Base-by-base conservation (phyloP, 164 flowering plant genomes). In the Berberis vulgaris region DNA sequence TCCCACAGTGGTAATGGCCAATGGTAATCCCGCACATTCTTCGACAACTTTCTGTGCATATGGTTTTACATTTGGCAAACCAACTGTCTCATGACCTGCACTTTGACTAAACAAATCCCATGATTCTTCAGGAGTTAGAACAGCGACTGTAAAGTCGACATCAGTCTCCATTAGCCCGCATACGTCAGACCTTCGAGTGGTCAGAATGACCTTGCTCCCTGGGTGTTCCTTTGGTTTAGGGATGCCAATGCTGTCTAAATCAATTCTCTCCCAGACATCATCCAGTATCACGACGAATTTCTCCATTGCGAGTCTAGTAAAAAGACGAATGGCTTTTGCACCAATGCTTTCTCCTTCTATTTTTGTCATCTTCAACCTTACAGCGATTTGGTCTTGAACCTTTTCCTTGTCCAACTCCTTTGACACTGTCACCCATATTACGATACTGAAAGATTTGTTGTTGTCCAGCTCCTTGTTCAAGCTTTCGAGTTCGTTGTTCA, bases 261-360 rank as follows among this genome's bases (percentile, higher is more conserved):
- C 60, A 42, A 76, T 43, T 49, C 9, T 47, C 7, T 57, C 58
- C 82, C 82, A 79, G 0, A 79, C 26, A 69, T 76, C 77, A 63
- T 79, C 82, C 41, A 79, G 54, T 41, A 79, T 70, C 39, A 79
- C 11, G 3, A 79, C 78, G 7, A 72, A 42, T 5, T 57, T 57
- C 4, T 41, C 3, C 53, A 26, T 0, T 1, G 1, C 42, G 43
- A 26, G 6, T 7, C 52, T 57, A 43, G 6, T 12, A 3, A 2
- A 42, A 3, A 61, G 39, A 6, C 49, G 13, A 40, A 7, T 43
- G 1, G 53, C 63, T 47, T 39, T 61, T 2, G 13, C 6, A 40
- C 3, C 7, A 6, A 41, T 26, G 7, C 7, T 61, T 46, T 61
- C 40, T 26, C 26, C 26, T 11, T 61, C 38, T 46, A n/a, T 7